These are phyloP conservation scores for Toxicodendron radicans DNA, from an alignment of 345 rosid species.

Conservation along the genomic window DNA sequence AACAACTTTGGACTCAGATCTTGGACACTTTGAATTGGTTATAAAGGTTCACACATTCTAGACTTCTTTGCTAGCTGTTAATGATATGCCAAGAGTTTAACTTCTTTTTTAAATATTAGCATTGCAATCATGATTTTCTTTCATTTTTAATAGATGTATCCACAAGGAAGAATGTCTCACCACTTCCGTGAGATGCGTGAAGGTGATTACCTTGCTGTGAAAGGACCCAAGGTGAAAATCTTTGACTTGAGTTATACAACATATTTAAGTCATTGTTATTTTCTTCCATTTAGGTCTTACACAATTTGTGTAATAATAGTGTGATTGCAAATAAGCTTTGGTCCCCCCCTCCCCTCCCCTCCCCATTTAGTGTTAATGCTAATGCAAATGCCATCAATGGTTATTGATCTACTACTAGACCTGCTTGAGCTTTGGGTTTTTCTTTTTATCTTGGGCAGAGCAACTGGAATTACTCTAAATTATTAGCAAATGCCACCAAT, in stretches of 20 bases:
- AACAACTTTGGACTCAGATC: conserved; percentile 58
- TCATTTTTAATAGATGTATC: conserved; percentile 52
- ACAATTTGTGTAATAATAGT: not conserved
- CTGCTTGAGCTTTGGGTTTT: not conserved
- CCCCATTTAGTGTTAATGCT: not conserved
- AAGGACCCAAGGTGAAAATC: conserved; percentile 65
- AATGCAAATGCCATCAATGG: not conserved
- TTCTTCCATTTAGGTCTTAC: not conserved
- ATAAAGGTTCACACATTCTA: conserved; percentile 38
- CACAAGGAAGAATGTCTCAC: conserved; percentile 79
- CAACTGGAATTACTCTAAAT: not conserved
- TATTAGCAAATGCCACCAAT: no score
- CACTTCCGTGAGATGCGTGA: conserved; percentile 59
- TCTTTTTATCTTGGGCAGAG: not conserved
- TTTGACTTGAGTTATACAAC: not conserved
- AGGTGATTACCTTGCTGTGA: conserved; percentile 58
- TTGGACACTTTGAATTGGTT: conserved; percentile 55
- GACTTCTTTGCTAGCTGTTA: not conserved
- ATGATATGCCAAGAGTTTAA: not conserved
- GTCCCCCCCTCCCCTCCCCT: no score
- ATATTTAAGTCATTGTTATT: not conserved
- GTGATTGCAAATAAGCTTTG: not conserved
- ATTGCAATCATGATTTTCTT: not conserved
- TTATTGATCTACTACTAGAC: not conserved
- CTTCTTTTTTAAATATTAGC: not conserved